Evolutionary conservation across 2,329 filamentous ascomycete species (phyloP).

Genomic region (Colletotrichum sp.): DNA sequence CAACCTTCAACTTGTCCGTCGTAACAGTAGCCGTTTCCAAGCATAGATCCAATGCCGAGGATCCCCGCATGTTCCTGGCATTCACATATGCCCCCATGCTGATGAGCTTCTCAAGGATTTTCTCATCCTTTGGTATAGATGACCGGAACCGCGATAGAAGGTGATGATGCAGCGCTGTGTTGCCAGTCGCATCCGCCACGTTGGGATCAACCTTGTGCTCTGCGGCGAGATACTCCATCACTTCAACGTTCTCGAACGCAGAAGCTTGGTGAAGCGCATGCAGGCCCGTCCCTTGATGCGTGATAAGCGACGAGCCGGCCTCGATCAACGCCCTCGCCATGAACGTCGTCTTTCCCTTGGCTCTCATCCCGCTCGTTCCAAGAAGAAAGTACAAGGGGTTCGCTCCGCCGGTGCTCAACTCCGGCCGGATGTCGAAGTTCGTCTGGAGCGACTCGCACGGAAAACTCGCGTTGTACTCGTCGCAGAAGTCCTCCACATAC

Average conservation of each 20-base stretch:
- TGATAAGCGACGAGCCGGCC: background rate
- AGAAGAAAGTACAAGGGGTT: constrained; percentile 15
- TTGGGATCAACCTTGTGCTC: background rate
- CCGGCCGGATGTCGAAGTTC: background rate
- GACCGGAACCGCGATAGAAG: constrained; percentile 1
- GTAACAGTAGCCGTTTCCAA: background rate
- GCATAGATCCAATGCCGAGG: constrained; percentile 6
- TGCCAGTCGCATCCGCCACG: background rate
- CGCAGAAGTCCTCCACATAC: constrained; percentile 12
- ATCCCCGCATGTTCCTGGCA: background rate
- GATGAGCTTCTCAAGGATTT: constrained; percentile 25
- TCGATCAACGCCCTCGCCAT: background rate
- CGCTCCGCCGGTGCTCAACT: background rate
- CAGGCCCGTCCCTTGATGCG: background rate
- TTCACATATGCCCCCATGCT: constrained; percentile 35
- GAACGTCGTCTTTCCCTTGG: background rate
- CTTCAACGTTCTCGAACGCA: background rate
- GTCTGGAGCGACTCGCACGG: constrained; percentile 10
- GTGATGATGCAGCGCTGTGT: constrained; percentile 15
- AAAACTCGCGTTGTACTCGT: constrained; percentile 17
- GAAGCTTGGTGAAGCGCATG: constrained; percentile 13
- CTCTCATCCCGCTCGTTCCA: background rate
- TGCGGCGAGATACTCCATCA: background rate
- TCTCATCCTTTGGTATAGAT: background rate
- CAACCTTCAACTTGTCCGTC: background rate